Evolutionary conservation across 148 eudicot species (phyloP), one percentile per base, ranked within the genome.

Genomic region (Beta vulgaris): DNA sequence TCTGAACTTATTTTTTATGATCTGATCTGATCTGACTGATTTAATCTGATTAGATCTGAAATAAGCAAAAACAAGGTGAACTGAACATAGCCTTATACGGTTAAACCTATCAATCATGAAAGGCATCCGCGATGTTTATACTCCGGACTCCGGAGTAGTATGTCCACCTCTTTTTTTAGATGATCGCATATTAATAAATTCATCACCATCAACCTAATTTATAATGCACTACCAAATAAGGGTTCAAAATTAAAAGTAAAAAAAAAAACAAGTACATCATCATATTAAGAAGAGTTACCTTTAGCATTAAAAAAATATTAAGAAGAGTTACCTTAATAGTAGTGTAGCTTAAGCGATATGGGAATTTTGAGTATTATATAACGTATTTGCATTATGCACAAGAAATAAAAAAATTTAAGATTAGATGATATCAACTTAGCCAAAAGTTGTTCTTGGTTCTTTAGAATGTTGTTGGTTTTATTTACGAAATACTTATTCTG

Each of bases 91-190:
- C n/a, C n/a, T n/a, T n/a, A n/a, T n/a, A n/a, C n/a, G n/a, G n/a
- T n/a, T n/a, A n/a, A n/a, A n/a, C n/a, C n/a, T n/a, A n/a, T n/a
- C 76, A 25, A 73, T 43, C 76, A 73, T 73, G 69, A 68, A 43
- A 73, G 54, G 46, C 68, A 43, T 61, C 61, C 58, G 60, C 68
- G 68, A 60, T 57, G 69, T 28, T 61, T 73, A 21, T 59, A n/a
- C n/a, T n/a, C n/a, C n/a, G n/a, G n/a, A 61, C 67, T 61, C 69
- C 6, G 69, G 58, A 61, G 76, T 68, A 32, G 68, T 61, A 58
- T 73, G 76, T 28, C 76, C 68, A 29, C 58, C 69, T 51, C 78
- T 63, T 54, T n/a, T n/a, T n/a, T n/a, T n/a, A n/a, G n/a, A n/a
- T n/a, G n/a, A n/a, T n/a, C n/a, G n/a, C n/a, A n/a, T n/a, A n/a